These are phyloP conservation scores for Neonectria coccinea DNA, from an alignment of 2,329 filamentous ascomycete species.

Conservation along the genomic window DNA sequence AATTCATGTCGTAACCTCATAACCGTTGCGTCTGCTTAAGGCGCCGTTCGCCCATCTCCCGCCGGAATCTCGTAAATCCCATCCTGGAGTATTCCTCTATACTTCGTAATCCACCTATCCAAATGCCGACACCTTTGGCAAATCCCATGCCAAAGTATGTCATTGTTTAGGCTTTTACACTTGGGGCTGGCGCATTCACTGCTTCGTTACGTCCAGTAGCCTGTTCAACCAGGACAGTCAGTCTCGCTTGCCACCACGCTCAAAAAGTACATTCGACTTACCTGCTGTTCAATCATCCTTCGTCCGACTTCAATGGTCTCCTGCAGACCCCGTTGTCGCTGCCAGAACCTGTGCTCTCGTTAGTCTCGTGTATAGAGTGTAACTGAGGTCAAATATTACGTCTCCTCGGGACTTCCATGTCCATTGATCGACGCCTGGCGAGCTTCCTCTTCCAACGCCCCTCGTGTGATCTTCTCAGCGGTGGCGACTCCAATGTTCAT, in stretches of 20 bases:
- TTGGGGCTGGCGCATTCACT: conserved; percentile 36
- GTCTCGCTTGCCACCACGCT: not conserved
- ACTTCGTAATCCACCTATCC: not conserved
- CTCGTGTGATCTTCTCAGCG: conserved; percentile 73
- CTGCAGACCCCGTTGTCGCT: conserved; percentile 67
- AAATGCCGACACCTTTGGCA: not conserved
- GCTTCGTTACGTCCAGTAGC: conserved; percentile 27
- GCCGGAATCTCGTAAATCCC: not conserved
- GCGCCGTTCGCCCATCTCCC: not conserved
- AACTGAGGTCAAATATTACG: conserved; percentile 51
- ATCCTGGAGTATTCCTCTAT: not conserved
- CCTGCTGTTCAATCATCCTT: conserved; percentile 64
- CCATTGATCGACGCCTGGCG: conserved; percentile 62
- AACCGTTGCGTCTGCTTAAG: not conserved
- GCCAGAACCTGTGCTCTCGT: conserved; percentile 65
- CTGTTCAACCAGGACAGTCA: conserved; percentile 31
- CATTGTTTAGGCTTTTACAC: conserved; percentile 35
- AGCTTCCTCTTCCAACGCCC: conserved; percentile 73
- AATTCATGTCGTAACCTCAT: conserved; percentile 1
- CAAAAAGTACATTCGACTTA: conserved; percentile 27
- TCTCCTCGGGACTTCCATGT: conserved; percentile 63
- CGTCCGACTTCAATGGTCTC: conserved; percentile 70
- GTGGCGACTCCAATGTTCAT: conserved; percentile 62
- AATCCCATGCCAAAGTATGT: not conserved
- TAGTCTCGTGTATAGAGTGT: conserved; percentile 29